Base-by-base conservation (phyloP, 169 alveolate genomes). In the Theileria equi region DNA sequence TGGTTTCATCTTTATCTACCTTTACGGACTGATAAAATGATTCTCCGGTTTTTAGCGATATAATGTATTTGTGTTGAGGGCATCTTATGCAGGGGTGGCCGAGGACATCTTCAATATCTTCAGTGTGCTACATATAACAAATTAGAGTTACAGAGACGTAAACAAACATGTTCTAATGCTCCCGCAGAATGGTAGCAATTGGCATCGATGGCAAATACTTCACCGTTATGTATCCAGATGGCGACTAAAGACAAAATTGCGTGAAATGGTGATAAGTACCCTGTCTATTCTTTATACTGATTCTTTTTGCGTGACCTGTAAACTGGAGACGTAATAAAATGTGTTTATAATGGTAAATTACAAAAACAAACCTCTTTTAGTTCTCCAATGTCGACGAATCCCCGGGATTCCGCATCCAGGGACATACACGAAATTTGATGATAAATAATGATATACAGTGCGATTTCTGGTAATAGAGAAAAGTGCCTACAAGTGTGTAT, bases 151-250 rank as follows among this genome's bases (percentile, higher is more conserved):
- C n/a, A 7, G 10, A 13, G n/a, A 8, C 11, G 6, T 2, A 32
- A 23, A n/a, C 66, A 10, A 19, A 77, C 86, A 61, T 65, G 25
- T 40, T 77, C 90, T 19, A 83, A 69, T 7, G 74, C 70, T 2
- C 90, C 90, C 28, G 91, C 81, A 0, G 90, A 59, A 59, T 83
- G 90, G 80, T 81, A 83, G 71, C 90, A 83, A 65, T 83, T 83
- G 50, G 90, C 90, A 50, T 83, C 90, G 6, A 82, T 28, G 5
- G 90, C 90, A 43, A 53, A 83, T 34, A 72, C 40, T 7, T 38
- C 23, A 23, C 54, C 84, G 40, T 63, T 66, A 32, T 80, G 74
- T 17, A 19, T 3, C 61, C 86, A 83, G 11, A 83, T 62, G 11
- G 86, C 90, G 16, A 83, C 90, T 83, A 26, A 3, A 63, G 10